A percentile compares a stretch with the other conserved stretches of the same genome.
These are phyloP conservation scores for Nakazawaea ishiwadae DNA, from an alignment of 805 yeast genomes.

Conservation along the genomic window DNA sequence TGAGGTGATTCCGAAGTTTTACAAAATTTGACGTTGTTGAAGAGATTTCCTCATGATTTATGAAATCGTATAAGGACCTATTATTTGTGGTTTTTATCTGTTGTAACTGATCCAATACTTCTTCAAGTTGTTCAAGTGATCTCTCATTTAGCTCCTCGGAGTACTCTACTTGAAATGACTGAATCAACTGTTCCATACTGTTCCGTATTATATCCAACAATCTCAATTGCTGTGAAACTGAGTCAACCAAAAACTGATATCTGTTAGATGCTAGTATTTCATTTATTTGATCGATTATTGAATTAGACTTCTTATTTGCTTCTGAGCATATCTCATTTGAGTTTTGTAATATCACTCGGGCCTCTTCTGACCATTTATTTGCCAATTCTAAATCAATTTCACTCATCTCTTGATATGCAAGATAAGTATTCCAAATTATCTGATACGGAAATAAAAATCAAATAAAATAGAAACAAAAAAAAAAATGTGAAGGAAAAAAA, in stretches of 20 bases:
- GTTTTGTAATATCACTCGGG: constrained; percentile 5
- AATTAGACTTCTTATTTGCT: neutral
- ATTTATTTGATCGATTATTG: neutral
- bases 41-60: constrained; percentile 36
- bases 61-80: constrained; percentile 37
- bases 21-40: constrained; percentile 22
- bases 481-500: neutral
- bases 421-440: neutral
- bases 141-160: constrained; percentile 19
- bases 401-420: neutral
- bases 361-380: constrained; percentile 7
- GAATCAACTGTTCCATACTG: constrained; percentile 26
- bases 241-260: constrained; percentile 19
- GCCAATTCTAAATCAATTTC: constrained; percentile 4
- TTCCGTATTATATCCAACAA: constrained; percentile 30
- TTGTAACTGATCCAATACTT: constrained; percentile 29
- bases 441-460: neutral
- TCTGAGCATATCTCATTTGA: constrained; percentile 4
- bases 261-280: constrained; percentile 1
- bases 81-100: constrained; percentile 21
- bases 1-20: constrained; percentile 29
- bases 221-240: constrained; percentile 43
- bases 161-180: constrained; percentile 20
- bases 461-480: neutral
- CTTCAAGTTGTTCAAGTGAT: constrained; percentile 28